Conservation (phyloP, 768 basidiomycete genomes). For the Neoboletus subvelutipes region DNA sequence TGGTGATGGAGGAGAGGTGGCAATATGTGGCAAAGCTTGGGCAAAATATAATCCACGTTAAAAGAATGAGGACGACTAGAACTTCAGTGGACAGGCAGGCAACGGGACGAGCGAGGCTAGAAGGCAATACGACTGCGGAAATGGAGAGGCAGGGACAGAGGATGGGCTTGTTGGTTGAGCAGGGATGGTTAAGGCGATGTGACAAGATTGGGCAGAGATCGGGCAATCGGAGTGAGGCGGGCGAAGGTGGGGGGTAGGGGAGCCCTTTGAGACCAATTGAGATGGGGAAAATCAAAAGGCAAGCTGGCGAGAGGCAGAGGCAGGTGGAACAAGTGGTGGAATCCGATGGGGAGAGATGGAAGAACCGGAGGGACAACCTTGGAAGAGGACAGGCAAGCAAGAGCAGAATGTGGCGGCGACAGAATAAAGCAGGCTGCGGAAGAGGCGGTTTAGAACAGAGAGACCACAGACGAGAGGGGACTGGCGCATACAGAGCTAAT, state of each 20-base stretch:
- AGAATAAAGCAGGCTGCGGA: not conserved
- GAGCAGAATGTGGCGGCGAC: not conserved
- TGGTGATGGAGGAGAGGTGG: too few species aligned
- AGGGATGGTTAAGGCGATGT: not conserved
- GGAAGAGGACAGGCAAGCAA: too few species aligned
- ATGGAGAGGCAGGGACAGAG: not conserved
- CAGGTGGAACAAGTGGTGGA: not conserved
- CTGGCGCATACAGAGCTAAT: not conserved
- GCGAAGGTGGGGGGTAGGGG: not conserved
- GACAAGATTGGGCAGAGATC: not conserved
- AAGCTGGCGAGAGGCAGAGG: not conserved
- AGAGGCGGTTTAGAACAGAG: too few species aligned
- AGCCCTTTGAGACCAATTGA: not conserved
- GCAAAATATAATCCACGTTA: too few species aligned
- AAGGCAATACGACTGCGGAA: not conserved
- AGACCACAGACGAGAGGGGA: not conserved
- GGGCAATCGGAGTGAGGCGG: not conserved
- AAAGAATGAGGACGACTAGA: not conserved
- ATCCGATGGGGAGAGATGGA: too few species aligned
- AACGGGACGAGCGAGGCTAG: not conserved
- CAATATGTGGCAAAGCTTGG: too few species aligned
- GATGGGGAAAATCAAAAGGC: not conserved
- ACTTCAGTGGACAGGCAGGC: not conserved
- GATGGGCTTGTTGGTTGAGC: not conserved
- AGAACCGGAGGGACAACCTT: not conserved